Base-by-base conservation (phyloP, 2,329 filamentous ascomycete genomes). In the Sporothrix brasiliensis region DNA sequence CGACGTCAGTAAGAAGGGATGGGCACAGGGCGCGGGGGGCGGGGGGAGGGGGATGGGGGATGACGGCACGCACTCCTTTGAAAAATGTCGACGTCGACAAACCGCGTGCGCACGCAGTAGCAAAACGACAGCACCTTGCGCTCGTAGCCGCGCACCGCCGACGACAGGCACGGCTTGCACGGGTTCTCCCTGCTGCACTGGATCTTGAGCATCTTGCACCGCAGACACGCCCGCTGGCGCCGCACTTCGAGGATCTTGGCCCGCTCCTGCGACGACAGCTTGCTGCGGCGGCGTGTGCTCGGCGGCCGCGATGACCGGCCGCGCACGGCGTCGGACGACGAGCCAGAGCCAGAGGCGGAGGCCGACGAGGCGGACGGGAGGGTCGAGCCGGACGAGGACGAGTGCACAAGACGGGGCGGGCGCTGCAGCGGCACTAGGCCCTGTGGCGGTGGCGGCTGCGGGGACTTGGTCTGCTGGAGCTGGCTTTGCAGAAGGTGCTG, bases 21-120 rank as follows among this genome's bases (percentile, higher is more conserved):
- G 30, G 16, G 16, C 24, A 5, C 7, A 44, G 11, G 3, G 41
- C 4, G 9, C 5, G 41, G 5, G 9, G 41, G 41, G n/a, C n/a
- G n/a, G n/a, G n/a, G n/a, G n/a, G n/a, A n/a, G n/a, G n/a, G n/a
- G n/a, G n/a, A n/a, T n/a, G n/a, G n/a, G n/a, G n/a, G n/a, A n/a
- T n/a, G n/a, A n/a, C 10, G 27, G 4, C 1, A 61, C 72, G 47
- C 39, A 73, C 73, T 69, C 19, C 66, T 71, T 10, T 72, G 72
- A 34, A 76, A 77, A 56, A 78, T 78, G 71, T 78, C 76, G 56
- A 77, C 75, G 67, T 77, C 76, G 71, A 68, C 72, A 68, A 77
- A 78, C 13, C 74, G 72, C 6, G 76, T 77, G 10, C 76, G 72
- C 16, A 78, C 74, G 70, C 75, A 77, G 75, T 76, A 77, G 71